phyloP scores from a whole-genome alignment of 75 land plant species.

The Pseudotsuga menziesii region DNA sequence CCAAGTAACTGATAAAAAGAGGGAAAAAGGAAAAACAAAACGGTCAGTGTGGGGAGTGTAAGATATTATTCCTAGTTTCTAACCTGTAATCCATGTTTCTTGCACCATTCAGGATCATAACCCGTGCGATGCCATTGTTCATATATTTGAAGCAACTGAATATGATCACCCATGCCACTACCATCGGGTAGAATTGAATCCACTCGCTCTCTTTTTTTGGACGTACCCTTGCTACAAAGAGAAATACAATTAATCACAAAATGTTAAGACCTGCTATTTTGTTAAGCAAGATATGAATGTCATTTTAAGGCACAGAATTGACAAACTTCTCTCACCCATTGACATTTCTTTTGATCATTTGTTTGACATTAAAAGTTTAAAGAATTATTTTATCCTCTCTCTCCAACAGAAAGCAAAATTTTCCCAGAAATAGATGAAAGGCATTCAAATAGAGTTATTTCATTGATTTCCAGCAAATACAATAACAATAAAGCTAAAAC shows the following conservation, averaged over 20 bases:
- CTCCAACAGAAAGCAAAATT: too few species aligned
- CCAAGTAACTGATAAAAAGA: neutral
- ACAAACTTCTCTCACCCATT: neutral
- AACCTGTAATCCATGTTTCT: conserved; percentile 71
- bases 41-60: too few species aligned
- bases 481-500: neutral
- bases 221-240: conserved; percentile 40
- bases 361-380: too few species aligned
- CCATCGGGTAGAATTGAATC: conserved; percentile 74
- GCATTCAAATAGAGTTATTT: neutral
- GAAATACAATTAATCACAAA: neutral
- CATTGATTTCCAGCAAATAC: neutral
- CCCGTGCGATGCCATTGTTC: conserved; percentile 61
- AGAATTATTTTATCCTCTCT: too few species aligned
- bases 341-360: too few species aligned
- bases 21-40: neutral
- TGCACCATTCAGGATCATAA: conserved; percentile 78
- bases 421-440: neutral
- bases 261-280: neutral
- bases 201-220: conserved; percentile 64
- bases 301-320: neutral
- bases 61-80: too few species aligned
- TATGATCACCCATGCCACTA: conserved; percentile 89
- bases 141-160: conserved; percentile 90
- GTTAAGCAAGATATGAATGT: neutral